Evolutionary conservation across 2,329 filamentous ascomycete genomes (phyloP), one percentile per base, ranked within the genome.

Genomic region (Gaeumannomyces tritici): DNA sequence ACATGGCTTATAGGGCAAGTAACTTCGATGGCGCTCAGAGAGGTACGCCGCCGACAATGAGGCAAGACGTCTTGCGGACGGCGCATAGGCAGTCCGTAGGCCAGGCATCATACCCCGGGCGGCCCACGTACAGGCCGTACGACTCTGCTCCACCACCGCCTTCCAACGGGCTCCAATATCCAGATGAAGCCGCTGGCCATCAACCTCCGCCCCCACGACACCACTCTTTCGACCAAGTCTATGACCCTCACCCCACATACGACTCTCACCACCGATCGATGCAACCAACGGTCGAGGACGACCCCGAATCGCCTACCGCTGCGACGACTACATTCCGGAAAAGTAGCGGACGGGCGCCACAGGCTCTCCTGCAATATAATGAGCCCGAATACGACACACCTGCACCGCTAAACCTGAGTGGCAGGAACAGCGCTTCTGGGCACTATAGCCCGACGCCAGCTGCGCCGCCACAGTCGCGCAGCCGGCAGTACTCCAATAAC

Each of bases 221-320:
- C 61, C 75, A 80, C 62, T 80, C 83, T 0, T 82, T 82, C 63
- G 82, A 86, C 64, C 69, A 72, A 31, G 70, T 70, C 24, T 80
- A 77, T 67, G 81, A 51, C 42, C 42, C 42, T 51, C 42, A 51
- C 42, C 42, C 42, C 4, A 7, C 21, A 11, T 51, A 51, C n/a
- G 42, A 80, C 61, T 68, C 72, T 51, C 79, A 79, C 55, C 74
- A 76, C 68, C 77, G 78, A 63, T 79, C 80, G 0, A 80, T 85
- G 82, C 85, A 86, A 67, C 83, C 82, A 3, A 87, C 81, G 8
- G 84, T 85, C 7, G 86, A 89, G 69, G 86, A 89, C 65, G 83
- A 80, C 7, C 84, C 85, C 4, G 84, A 86, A 59, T 80, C 82
- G 1, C 75, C 77, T 1, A 69, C 70, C 3, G 66, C 69, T 3